These are phyloP conservation scores for Debaryomyces subglobosus DNA, from an alignment of 1,139 yeast genomes.

Conservation along the genomic window DNA sequence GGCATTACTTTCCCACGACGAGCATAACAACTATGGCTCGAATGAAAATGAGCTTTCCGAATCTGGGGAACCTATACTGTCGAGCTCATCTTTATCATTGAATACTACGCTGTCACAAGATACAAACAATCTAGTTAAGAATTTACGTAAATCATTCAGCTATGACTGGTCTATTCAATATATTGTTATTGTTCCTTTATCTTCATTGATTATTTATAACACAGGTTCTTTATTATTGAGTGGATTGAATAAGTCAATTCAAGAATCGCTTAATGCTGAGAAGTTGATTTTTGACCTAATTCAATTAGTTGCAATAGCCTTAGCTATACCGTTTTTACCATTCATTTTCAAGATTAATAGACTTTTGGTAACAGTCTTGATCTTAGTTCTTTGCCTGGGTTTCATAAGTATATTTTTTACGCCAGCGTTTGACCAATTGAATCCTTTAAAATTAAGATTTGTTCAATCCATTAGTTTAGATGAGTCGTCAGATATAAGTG, in stretches of 20 bases:
- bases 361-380: conserved; percentile 44
- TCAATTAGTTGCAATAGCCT: conserved; percentile 32
- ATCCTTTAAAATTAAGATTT: conserved; percentile 74
- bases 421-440: conserved; percentile 57
- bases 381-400: conserved; percentile 36
- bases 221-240: conserved; percentile 58
- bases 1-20: conserved; percentile 32
- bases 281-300: conserved; percentile 49
- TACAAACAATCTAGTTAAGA: neutral
- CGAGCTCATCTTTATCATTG: conserved; percentile 13
- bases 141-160: conserved; percentile 42
- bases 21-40: conserved; percentile 27
- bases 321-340: conserved; percentile 66
- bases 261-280: conserved; percentile 59
- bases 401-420: conserved; percentile 38
- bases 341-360: conserved; percentile 71
- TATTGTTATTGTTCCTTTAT: conserved; percentile 65
- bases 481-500: conserved; percentile 28
- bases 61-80: conserved; percentile 8
- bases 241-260: conserved; percentile 69
- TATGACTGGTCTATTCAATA: conserved; percentile 86
- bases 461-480: conserved; percentile 57
- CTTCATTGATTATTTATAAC: conserved; percentile 53
- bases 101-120: neutral
- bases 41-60: conserved; percentile 17